Base-by-base conservation (phyloP, 2,329 filamentous ascomycete genomes). In the Colletotrichum chlorophyti region DNA sequence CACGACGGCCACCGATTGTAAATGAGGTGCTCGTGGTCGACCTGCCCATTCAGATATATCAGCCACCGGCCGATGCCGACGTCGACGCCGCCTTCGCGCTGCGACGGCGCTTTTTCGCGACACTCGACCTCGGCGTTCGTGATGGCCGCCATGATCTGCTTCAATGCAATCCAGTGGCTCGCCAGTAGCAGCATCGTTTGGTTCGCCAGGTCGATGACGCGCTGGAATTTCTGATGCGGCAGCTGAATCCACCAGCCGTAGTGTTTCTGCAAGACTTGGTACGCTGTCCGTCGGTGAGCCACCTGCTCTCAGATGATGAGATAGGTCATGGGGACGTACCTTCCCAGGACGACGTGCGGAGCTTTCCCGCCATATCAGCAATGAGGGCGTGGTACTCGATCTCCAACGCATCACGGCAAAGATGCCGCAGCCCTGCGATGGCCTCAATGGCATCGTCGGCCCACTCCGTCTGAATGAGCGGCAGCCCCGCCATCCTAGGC, bases 161-260 rank as follows among this genome's bases (percentile, higher is more conserved):
- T 79, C 40, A 85, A 64, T 7, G 79, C 74, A 45, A 84, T 77
- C 81, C 83, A 85, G 69, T 85, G 82, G 47, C 81, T 64, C 29
- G 78, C 78, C 37, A 85, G 71, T 26, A 85, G 69, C 35, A 79
- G 53, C 55, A 78, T 75, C 14, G 76, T 76, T 65, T 80, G 80
- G 65, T 78, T 79, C 24, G 65, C 63, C 24, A 76, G 70, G 65
- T 83, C 76, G 62, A 84, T 74, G 49, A 85, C 68, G 46, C 72
- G 71, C 61, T 80, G 76, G 67, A 85, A 85, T 43, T 76, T 71
- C 31, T 75, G 72, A 62, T 85, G 82, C 8, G 81, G 78, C 7
- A 85, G 74, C 67, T 81, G 75, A 75, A 84, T 84, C 82, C 82
- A 85, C 83, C 82, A 85, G 4, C 67, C 74, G 65, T 83, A 84